Evolutionary conservation across 805 yeast genomes (phyloP).

Genomic region (Tetrapisispora iriomotensis): DNA sequence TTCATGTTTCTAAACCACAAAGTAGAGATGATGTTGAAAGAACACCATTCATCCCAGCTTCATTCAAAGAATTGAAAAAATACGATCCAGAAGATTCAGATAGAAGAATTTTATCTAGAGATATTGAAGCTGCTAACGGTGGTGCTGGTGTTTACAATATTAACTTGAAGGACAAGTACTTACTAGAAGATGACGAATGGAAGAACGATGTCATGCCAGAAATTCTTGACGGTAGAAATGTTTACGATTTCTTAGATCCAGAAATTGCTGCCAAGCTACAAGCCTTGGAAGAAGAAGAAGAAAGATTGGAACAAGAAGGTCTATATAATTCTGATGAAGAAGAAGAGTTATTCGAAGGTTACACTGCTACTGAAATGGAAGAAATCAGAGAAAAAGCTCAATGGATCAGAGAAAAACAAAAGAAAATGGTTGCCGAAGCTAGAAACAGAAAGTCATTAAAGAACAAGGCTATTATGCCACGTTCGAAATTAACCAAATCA

Average conservation of each 20-base stretch:
- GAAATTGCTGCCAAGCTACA: slow-evolving; percentile 89
- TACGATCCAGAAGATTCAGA: slow-evolving; percentile 75
- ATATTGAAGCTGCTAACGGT: slow-evolving; percentile 88
- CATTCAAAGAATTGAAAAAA: slow-evolving; percentile 46
- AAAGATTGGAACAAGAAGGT: slow-evolving; percentile 84
- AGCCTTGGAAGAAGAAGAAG: slow-evolving; percentile 96
- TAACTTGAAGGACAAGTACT: slow-evolving; percentile 83
- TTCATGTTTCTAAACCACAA: slow-evolving; percentile 87
- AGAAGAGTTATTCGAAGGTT: slow-evolving; percentile 62
- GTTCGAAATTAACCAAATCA: slow-evolving; percentile 73
- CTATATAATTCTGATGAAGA: slow-evolving; percentile 84
- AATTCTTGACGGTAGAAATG: slow-evolving; percentile 89
- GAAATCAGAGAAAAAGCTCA: slow-evolving; percentile 74
- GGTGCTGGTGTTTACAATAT: slow-evolving; percentile 98
- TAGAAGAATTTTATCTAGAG: slow-evolving; percentile 73
- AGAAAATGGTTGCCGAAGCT: slow-evolving; percentile 82
- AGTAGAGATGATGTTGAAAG: slow-evolving; percentile 80
- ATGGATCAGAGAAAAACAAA: slow-evolving; percentile 95
- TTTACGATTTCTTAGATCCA: slow-evolving; percentile 93
- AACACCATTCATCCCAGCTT: slow-evolving; percentile 75
- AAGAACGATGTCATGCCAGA: slow-evolving; percentile 97
- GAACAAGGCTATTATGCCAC: slow-evolving; percentile 81
- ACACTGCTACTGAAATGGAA: slow-evolving; percentile 53
- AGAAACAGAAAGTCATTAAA: slow-evolving; percentile 79
- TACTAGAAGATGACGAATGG: slow-evolving; percentile 95